Percentiles rank a stretch among this genome's conserved stretches.
Evolutionary conservation across 2,329 filamentous ascomycete genomes (phyloP).

Genomic region (Phaeomoniella chlamydospora): DNA sequence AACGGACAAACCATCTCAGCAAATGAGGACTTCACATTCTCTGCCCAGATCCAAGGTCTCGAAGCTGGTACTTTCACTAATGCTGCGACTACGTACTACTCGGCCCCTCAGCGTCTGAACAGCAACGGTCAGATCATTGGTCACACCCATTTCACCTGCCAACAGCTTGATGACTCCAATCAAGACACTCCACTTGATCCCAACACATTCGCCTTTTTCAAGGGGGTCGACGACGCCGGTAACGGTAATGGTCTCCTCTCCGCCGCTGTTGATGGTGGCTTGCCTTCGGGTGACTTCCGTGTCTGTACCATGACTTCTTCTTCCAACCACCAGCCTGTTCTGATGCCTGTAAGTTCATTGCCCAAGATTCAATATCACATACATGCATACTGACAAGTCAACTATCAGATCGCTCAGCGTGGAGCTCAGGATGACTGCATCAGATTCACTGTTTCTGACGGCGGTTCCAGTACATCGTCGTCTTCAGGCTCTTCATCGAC

Average conservation of each 20-base stretch:
- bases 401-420: conserved; percentile 43
- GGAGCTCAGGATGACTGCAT: conserved; percentile 52
- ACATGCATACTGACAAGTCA: too few species aligned
- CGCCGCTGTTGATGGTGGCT: conserved; percentile 40
- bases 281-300: conserved; percentile 49
- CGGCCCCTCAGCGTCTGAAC: conserved; percentile 36
- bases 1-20: conserved; percentile 24
- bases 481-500: too few species aligned
- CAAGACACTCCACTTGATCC: conserved; percentile 21
- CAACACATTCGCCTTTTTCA: conserved; percentile 40
- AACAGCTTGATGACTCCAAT: conserved; percentile 27
- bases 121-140: conserved; percentile 22
- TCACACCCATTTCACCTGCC: conserved; percentile 32
- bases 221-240: conserved; percentile 44
- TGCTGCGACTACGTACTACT: conserved; percentile 38
- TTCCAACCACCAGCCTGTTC: conserved; percentile 48
- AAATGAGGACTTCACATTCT: conserved; percentile 30
- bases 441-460: conserved; percentile 42
- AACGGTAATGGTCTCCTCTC: conserved; percentile 40
- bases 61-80: conserved; percentile 41
- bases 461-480: too few species aligned
- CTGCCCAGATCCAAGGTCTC: conserved; percentile 33
- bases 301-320: conserved; percentile 49
- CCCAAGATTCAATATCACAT: conserved; percentile 2
- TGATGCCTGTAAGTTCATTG: conserved; percentile 33